Base-by-base conservation (phyloP, 345 rosid genomes). In the Ailanthus altissimus region DNA sequence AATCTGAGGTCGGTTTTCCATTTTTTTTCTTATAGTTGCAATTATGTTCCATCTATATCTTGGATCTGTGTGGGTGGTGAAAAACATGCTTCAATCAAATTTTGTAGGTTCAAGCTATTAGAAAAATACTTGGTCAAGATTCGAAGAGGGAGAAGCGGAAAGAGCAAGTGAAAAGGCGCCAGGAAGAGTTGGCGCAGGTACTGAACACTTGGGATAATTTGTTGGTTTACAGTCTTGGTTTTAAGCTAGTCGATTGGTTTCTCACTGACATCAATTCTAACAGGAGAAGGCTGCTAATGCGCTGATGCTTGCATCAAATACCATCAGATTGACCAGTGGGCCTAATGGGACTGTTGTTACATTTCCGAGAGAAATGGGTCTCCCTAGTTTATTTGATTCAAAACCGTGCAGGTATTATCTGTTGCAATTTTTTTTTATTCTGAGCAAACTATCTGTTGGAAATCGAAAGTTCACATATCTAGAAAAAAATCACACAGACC, bases 101-200 rank as follows among this genome's bases (percentile, higher is more conserved):
- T 78, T 72, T 78, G 67, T 81, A 96, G 99, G 97, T 89, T 51
- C 97, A 89, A 83, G 99, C 98, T 73, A 94, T 94, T 42, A 84
- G 91, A 70, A 97, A 94, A 89, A 94, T 97, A 77, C 98, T 94
- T 11, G 97, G 98, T 63, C 98, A 94, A 84, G 97, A 92, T 84
- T 94, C 99, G 14, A 86, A 75, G 81, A 82, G 97, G 86, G 92
- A 91, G 94, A 97, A 92, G 78, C 90, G 92, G 60, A 98, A 91
- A 82, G 95, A 87, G 57, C 90, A 93, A 85, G 87, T 79, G 0
- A 93, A 92, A 81, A 92, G 86, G 81, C 93, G 92, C 28, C 97
- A 77, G 66, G 97, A 91, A 82, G 99, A 93, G 80, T 20, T 92
- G 81, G 95, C 91, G 50, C 95, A 90, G 97, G 97, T 92, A 88